Base-by-base conservation (phyloP, 2,329 filamentous ascomycete genomes). In the Mycosphaerella sp. region DNA sequence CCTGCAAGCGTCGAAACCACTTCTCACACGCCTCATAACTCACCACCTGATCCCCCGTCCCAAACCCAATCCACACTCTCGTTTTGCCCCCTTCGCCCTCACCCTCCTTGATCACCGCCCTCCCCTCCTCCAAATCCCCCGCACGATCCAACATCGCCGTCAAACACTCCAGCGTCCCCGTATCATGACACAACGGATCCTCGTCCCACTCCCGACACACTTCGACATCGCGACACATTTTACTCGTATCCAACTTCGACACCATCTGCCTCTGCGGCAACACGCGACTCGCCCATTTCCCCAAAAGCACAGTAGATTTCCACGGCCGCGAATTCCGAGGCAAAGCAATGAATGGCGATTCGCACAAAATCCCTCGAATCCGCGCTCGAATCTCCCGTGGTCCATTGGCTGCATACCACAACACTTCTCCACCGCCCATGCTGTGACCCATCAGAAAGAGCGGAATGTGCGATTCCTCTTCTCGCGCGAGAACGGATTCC, bases 361-460 rank as follows among this genome's bases (percentile, higher is more conserved):
- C 86, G 11, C 87, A 76, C 36, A 95, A 67, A 76, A 86, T 89
- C 21, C 90, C 90, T 44, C 83, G 78, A 45, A 95, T 79, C 54
- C 78, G 74, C 36, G 73, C 69, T 41, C 82, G 77, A 10, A 88
- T 68, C 12, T 81, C 78, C 42, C 62, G 59, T 4, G 73, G 76
- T 17, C 72, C 76, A n/a, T 29, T 38, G 4, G 72, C 70, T 56
- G 73, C 74, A 62, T 81, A 84, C 42, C 81, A 83, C 7, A 95
- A 74, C 5, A 84, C 80, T 71, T 95, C 80, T 23, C 83, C 88
- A 55, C 91, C 91, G 60, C 91, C 91, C 89, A 95, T 95, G 21
- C 85, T 90, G 72, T 95, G 89, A 50, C 91, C 91, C 76, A 93
- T 83, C 17, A 96, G 78, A 72, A 95, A 96, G 12, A 95, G 67